Percentiles rank a stretch among this genome's conserved stretches.
phyloP scores from a whole-genome alignment of 441 rosid species.

The Syzygium malaccense region DNA sequence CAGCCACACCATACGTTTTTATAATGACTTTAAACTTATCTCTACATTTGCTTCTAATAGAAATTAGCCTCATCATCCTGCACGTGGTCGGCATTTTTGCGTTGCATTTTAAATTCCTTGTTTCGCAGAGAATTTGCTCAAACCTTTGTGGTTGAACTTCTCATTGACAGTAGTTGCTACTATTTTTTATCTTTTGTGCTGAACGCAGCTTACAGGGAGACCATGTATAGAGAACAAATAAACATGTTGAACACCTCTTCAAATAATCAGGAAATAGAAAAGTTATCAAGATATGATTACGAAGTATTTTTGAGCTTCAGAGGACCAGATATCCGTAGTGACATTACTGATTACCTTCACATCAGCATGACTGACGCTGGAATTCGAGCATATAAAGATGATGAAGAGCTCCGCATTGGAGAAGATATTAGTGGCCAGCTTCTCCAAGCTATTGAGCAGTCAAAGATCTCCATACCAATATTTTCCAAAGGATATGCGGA shows the following conservation, averaged over 20 bases:
- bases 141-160: background rate
- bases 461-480: no score
- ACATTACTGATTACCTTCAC: no score
- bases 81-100: background rate
- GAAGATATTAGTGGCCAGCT: no score
- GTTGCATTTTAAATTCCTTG: background rate
- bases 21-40: background rate
- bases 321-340: no score
- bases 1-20: background rate
- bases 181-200: background rate
- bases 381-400: no score
- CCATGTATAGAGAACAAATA: background rate
- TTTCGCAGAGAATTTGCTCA: background rate
- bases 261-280: background rate
- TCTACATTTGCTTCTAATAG: background rate
- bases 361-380: no score
- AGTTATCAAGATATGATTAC: no score
- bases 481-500: no score
- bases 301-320: no score
- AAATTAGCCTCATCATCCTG: background rate
- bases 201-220: background rate
- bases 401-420: no score
- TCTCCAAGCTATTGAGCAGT: no score
- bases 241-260: background rate
- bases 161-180: background rate